These are phyloP conservation scores for Fusarium burgessii DNA, from an alignment of 2,329 filamentous ascomycete species.

Conservation along the genomic window DNA sequence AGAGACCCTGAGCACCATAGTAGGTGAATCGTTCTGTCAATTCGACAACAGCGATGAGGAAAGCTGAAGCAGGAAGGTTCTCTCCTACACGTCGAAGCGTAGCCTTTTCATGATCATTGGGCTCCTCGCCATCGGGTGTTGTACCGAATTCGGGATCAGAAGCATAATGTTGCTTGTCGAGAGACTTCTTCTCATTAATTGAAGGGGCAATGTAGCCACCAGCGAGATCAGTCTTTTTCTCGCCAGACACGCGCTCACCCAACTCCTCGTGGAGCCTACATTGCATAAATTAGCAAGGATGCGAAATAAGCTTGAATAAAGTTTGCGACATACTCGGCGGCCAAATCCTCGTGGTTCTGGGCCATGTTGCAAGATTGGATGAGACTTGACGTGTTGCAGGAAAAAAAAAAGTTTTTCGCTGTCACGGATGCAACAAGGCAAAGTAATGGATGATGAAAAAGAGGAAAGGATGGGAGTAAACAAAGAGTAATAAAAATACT, in stretches of 20 bases:
- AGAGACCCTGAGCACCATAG: constrained; percentile 65
- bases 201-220: constrained; percentile 42
- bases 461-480: constrained; percentile 16
- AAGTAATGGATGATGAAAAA: neutral
- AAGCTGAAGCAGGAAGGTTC: constrained; percentile 66
- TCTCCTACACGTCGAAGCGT: constrained; percentile 66
- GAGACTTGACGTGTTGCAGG: neutral
- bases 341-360: constrained; percentile 51
- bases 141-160: constrained; percentile 47
- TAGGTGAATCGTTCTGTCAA: constrained; percentile 69
- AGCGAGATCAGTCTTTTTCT: constrained; percentile 42
- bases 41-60: constrained; percentile 68
- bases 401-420: constrained; percentile 8
- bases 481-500: constrained; percentile 27
- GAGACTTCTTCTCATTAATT: constrained; percentile 41
- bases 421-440: constrained; percentile 19
- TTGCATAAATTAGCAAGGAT: constrained; percentile 18
- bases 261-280: constrained; percentile 48
- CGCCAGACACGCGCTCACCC: constrained; percentile 41
- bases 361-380: constrained; percentile 45
- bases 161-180: constrained; percentile 41
- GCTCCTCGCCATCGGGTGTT: constrained; percentile 62
- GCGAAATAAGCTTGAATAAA: constrained; percentile 17
- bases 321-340: constrained; percentile 48
- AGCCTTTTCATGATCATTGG: constrained; percentile 63